Base-by-base conservation (phyloP, 192 early-diverging fungal genomes). In the Martensiomyces pterosporus region DNA sequence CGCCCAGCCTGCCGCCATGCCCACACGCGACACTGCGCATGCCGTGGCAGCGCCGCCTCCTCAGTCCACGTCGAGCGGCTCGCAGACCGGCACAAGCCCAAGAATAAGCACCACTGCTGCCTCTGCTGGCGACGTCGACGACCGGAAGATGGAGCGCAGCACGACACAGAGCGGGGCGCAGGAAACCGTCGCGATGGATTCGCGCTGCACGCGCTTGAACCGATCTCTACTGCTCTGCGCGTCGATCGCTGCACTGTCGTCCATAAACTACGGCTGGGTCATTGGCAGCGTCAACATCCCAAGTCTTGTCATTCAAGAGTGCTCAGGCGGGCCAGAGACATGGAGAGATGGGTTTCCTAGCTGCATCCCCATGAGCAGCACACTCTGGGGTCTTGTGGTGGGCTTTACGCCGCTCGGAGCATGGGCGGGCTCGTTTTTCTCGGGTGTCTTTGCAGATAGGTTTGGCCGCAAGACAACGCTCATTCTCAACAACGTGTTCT, bases 391-490 rank as follows among this genome's bases (percentile, higher is more conserved):
- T 63, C 27, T 73, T 69, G 36, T 82, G 63, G 39, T 80, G 78
- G 51, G 81, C 63, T 52, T 69, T 76, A 55, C 69, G 10, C 80
- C 77, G 4, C 69, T 88, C 12, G 92, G 92, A 26, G 92, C 83
- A 1, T 75, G 92, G 36, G 38, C 85, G 2, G 92, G 90, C 18
- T 85, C 90, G 1, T 54, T 88, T 43, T 75, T 87, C 27, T 82
- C 85, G 1, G 73, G 84, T 21, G 21, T 62, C 13, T 76, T 79
- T 17, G 82, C 79, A 24, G 84, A 90, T 47, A 47, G 75, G 6
- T 79, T 75, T 57, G 92, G 92, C 4, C 80, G 92, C 38, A 71
- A 85, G 34, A 49, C 59, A 16, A 79, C 81, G 15, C 64, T 91
- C 5, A 62, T 94, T 39, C 38, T 58, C 51, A 88, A 84, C 55